A percentile compares a stretch with the other conserved stretches of the same genome.
Conservation (phyloP, 169 alveolate genomes). For the Plasmodium billcollinsi region DNA sequence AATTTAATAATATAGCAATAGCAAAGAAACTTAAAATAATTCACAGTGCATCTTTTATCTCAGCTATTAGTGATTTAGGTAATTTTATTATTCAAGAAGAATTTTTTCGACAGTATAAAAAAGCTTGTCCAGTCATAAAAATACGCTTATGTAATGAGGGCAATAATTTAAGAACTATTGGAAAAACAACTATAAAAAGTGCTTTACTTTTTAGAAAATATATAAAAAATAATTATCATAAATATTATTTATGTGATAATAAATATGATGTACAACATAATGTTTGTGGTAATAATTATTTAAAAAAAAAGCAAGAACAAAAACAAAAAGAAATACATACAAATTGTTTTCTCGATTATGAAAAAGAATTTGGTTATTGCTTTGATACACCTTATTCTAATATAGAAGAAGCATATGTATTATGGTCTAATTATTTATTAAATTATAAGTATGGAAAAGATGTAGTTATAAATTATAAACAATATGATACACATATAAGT, state of each 20-base stretch:
- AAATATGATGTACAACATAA: constrained; percentile 31
- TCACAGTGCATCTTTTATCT: constrained; percentile 73
- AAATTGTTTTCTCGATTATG: constrained; percentile 31
- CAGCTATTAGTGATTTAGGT: constrained; percentile 70
- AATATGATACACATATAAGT: constrained; percentile 43
- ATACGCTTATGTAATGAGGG: constrained; percentile 54
- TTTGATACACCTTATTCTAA: constrained; percentile 41
- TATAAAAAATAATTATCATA: constrained; percentile 32
- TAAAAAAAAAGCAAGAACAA: not conserved
- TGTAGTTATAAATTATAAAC: constrained; percentile 32
- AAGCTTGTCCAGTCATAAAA: constrained; percentile 33
- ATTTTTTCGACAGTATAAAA: constrained; percentile 26
- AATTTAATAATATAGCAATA: constrained; percentile 57
- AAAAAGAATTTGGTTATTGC: constrained; percentile 70
- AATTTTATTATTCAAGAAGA: constrained; percentile 61
- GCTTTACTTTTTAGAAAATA: constrained; percentile 28
- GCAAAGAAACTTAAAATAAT: constrained; percentile 51
- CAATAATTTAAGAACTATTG: constrained; percentile 25
- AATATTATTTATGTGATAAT: constrained; percentile 43
- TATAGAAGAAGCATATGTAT: constrained; percentile 57
- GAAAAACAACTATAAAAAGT: constrained; percentile 57
- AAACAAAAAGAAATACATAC: not conserved
- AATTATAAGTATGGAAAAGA: constrained; percentile 68
- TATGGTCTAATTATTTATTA: constrained; percentile 72
- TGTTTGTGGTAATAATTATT: not conserved